Evolutionary conservation across 805 yeast genomes (phyloP).

Genomic region (Ogataea glucozyma): DNA sequence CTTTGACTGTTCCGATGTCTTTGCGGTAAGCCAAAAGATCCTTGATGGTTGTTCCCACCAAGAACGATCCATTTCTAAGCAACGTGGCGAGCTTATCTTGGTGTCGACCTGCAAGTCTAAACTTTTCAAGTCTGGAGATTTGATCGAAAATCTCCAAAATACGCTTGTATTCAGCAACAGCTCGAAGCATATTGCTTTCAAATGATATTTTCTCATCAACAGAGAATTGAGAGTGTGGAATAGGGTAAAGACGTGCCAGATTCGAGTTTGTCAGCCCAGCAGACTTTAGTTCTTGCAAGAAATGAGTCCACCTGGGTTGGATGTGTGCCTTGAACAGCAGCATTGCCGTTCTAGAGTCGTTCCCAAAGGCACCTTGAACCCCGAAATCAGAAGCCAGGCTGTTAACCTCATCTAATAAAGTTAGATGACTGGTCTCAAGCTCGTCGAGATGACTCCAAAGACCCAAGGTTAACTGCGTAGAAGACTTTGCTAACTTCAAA

Average conservation of each 20-base stretch:
- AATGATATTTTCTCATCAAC: conserved; percentile 15
- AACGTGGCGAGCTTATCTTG: neutral
- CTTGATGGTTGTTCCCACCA: conserved; percentile 6
- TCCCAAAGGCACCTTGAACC: conserved; percentile 39
- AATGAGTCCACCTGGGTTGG: conserved; percentile 23
- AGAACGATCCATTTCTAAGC: neutral
- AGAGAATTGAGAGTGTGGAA: conserved; percentile 28
- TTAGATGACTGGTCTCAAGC: conserved; percentile 6
- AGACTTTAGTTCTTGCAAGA: conserved; percentile 24
- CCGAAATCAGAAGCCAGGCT: conserved; percentile 32
- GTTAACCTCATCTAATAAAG: conserved; percentile 30
- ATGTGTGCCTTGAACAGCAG: conserved; percentile 34
- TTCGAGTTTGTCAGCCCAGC: conserved; percentile 27
- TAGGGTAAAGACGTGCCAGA: conserved; percentile 28
- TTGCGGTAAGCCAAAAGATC: conserved; percentile 4
- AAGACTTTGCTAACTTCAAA: neutral
- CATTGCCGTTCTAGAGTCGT: conserved; percentile 38
- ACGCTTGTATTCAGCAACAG: conserved; percentile 11
- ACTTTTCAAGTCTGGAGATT: conserved; percentile 12
- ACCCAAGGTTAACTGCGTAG: neutral
- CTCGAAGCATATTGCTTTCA: conserved; percentile 8
- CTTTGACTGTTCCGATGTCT: conserved; percentile 14
- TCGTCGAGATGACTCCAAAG: neutral
- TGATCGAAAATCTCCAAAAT: conserved; percentile 15
- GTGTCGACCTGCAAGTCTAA: neutral